Evolutionary conservation across 306 rosid species (phyloP), one percentile per base, ranked within the genome.

Genomic region (Sicyos edulis): DNA sequence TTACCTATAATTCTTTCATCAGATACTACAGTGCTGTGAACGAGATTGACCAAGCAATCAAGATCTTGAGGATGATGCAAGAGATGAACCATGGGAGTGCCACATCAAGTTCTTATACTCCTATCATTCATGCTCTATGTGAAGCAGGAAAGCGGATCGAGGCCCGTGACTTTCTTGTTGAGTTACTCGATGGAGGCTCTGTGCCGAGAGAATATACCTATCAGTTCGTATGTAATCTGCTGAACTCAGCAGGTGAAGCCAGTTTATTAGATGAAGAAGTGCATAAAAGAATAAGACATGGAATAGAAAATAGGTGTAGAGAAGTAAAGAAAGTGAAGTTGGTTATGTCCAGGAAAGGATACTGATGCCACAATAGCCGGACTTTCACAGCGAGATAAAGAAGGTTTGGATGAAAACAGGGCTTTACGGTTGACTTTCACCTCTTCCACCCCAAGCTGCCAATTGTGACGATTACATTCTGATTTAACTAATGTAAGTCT

Each of bases 171-270:
- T 83, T 90, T 82, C 83, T 92, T 22, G 83, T 80, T 75, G 96
- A 90, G 87, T 56, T 87, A 83, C 85, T 88, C 63, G 85, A 86
- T 67, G 88, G 86, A 21, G 96, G 98, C 10, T 83, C 67, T 0
- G 75, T 82, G 22, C 98, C 96, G 32, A 85, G 98, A 73, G 98
- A 92, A 59, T 85, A 83, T 81, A 92, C 98, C 11, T 88, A 90
- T 74, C 82, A 67, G 51, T 70, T 90, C 69, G 88, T 92, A 59
- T 83, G 90, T 58, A 84, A 86, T 51, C 75, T 81, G 10, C 81
- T 87, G 66, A 47, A 67, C 37, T 63, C 74, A 1, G 62, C 81
- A 3, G 96, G 91, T 17, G 79, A 84, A 75, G 58, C 59, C 29
- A 65, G 77, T 49, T 78, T 79, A 74, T 77, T 87, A 54, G 83